Base-by-base conservation (phyloP, 163 green algal genomes). In the Chloromonas sp. region DNA sequence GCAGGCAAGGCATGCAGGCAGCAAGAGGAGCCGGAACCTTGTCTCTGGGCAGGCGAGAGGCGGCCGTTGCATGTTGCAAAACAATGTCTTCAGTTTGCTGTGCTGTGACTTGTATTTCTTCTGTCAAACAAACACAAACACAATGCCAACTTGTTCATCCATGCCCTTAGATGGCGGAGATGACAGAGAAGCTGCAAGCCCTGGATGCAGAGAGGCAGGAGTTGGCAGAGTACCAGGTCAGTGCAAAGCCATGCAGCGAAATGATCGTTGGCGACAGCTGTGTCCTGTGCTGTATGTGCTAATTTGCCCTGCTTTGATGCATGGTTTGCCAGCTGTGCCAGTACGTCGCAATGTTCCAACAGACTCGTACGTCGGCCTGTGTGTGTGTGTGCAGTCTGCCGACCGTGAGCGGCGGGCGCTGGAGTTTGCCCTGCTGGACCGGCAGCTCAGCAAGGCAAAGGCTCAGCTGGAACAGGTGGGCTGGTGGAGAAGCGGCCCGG, bases 401-500 rank as follows among this genome's bases (percentile, higher is more conserved):
- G 96, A 99, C 91, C 93, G 93, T 80, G 84, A 94, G 85, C 89
- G 92, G 8, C 92, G 95, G 78, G 91, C 86, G 77, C 88, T 99
- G 14, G 96, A 99, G 92, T 99, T 98, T 90, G 94, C 94, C 60
- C 93, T 99, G 86, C 94, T 94, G 15, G 96, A 98, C 88, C 93
- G 94, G 83, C 95, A 99, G 78, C 88, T 85, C 71, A 71, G 83
- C 14, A 62, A 58, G 57, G 62, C 83, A 0, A 78, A 89, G 13
- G 36, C 8, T 15, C 74, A 70, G 83, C 83, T 66, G 74, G 60
- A 83, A 76, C n/a, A 82, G 71, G 14, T 1, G 58, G 66, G n/a
- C 58, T 76, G 3, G 82, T 13, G 71, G 82, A 71, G 58, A 36
- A 36, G 36, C 36, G 36, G 36, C 36, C 36, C 36, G 36, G 36